phyloP scores from a whole-genome alignment of 805 yeast species.

The Saturnispora besseyi region DNA sequence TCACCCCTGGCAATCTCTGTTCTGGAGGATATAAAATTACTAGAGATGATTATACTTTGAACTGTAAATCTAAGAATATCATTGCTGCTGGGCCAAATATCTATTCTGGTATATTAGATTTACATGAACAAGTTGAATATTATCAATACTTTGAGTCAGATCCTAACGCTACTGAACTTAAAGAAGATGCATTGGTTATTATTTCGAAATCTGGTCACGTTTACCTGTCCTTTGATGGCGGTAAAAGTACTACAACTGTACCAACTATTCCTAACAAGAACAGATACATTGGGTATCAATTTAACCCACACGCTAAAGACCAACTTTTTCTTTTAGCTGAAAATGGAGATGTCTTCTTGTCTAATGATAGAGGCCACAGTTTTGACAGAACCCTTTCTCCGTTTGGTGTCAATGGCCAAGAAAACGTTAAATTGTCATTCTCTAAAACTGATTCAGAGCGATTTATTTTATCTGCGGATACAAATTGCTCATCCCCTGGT shows the following conservation, averaged over 20 bases:
- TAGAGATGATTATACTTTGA: slow-evolving; percentile 23
- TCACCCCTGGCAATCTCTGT: slow-evolving; percentile 24
- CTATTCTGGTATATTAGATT: slow-evolving; percentile 30
- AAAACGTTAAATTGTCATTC: slow-evolving; percentile 42
- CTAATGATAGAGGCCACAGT: slow-evolving; percentile 59
- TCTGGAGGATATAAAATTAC: slow-evolving; percentile 17
- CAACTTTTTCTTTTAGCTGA: slow-evolving; percentile 47
- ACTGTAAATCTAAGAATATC: slow-evolving; percentile 28
- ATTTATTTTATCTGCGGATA: slow-evolving; percentile 63
- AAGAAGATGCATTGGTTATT: slow-evolving; percentile 59
- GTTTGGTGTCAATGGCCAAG: slow-evolving; percentile 41
- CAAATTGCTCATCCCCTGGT: slow-evolving; percentile 39
- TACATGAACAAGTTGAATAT: slow-evolving; percentile 45
- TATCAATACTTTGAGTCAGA: slow-evolving; percentile 57
- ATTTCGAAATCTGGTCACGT: slow-evolving; percentile 44
- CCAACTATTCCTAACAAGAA: slow-evolving; percentile 41
- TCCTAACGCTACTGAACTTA: slow-evolving; percentile 26
- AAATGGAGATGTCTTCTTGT: slow-evolving; percentile 41
- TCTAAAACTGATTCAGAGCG: slow-evolving; percentile 46
- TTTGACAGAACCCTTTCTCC: slow-evolving; percentile 34
- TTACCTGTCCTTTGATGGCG: slow-evolving; percentile 67
- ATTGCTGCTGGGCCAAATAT: slow-evolving; percentile 21
- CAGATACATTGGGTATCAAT: slow-evolving; percentile 12
- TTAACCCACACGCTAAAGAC: slow-evolving; percentile 53
- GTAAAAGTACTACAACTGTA: slow-evolving; percentile 30